Evolutionary conservation across 177 flowering plant species (phyloP), one percentile per base, ranked within the genome.

Genomic region (Vitis hybrid): DNA sequence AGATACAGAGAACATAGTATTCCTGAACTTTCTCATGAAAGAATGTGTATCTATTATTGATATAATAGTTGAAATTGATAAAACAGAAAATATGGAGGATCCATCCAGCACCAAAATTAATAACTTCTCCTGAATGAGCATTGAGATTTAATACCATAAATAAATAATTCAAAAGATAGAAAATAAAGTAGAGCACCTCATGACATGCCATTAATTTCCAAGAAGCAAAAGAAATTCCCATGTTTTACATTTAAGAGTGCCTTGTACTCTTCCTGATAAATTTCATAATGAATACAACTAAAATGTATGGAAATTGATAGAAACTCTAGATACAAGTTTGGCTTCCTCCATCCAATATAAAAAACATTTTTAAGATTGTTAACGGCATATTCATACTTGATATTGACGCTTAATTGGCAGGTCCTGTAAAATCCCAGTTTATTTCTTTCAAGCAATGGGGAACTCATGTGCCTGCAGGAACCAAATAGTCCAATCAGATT

Each of bases 391-490:
- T 73, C 86, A 67, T 84, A 82, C 89, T 86, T 89, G 91, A 79
- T 58, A 82, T 71, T 62, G 80, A 78, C 70, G 82, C 76, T 74
- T 76, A 79, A 76, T 69, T 75, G 75, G 75, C 81, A 57, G 80
- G 71, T 78, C 82, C 72, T 52, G 62, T 78, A 76, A 79, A 74
- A 65, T 78, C 79, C 85, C 83, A 76, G 77, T 79, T 75, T 78
- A 82, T 81, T 86, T 83, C 86, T 78, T 86, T 87, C 84, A 83
- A 83, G 77, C 78, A 66, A 67, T 74, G 64, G 69, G 72, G 76
- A 74, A 73, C 54, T 92, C 89, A 92, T 90, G 95, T 92, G 95
- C 95, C 95, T 92, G 95, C 97, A 92, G 84, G 91, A 89, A 91
- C 87, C 92, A 88, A 86, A 88, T 83, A 82, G 61, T 80, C 82